Evolutionary conservation across 2,329 filamentous ascomycete species (phyloP), one percentile per base, ranked within the genome.

Genomic region (Trichophyton mentagrophytes): DNA sequence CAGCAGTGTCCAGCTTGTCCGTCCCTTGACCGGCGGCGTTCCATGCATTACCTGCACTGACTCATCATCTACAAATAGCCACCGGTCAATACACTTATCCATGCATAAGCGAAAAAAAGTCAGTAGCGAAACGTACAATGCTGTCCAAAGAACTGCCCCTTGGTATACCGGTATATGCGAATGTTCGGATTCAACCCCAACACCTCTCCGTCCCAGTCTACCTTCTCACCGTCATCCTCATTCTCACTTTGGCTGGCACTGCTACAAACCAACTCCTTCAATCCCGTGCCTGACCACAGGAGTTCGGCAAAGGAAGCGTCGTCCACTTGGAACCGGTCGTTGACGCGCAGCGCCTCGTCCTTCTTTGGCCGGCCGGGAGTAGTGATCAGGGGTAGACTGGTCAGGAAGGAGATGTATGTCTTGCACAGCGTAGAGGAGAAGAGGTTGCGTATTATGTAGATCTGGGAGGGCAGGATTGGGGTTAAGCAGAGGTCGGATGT

Each of bases 171-270:
- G 75, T 96, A 96, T 33, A 96, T 83, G 38, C 92, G 81, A 60
- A 96, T 95, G 66, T 95, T 95, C 7, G 89, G 84, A 72, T 90
- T 96, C 62, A 96, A 75, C 0, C 90, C 90, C n/a, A 95, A 76
- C 0, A 89, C 84, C 57, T 90, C 81, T 30, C 90, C 90, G 61
- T 88, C 90, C 89, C 90, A 96, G 25, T 74, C 67, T 17, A 65
- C 69, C 38, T 72, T 70, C 27, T 44, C 44, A 13, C 55, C 59
- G 22, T 57, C 57, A 38, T 38, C 40, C 9, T 57, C 42, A 3
- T 44, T 55, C 2, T 33, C 62, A 17, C 63, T 38, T 2, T 38
- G 33, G 9, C 33, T 13, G 33, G 33, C 33, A 38, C 33, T 38
- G 33, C 33, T 38, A 13, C 33, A 55, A 66, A 80, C 66, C 1